Percentiles rank a stretch among this genome's conserved stretches.
Conservation (phyloP, 2,329 filamentous ascomycete species). For the Venturia pyrina region DNA sequence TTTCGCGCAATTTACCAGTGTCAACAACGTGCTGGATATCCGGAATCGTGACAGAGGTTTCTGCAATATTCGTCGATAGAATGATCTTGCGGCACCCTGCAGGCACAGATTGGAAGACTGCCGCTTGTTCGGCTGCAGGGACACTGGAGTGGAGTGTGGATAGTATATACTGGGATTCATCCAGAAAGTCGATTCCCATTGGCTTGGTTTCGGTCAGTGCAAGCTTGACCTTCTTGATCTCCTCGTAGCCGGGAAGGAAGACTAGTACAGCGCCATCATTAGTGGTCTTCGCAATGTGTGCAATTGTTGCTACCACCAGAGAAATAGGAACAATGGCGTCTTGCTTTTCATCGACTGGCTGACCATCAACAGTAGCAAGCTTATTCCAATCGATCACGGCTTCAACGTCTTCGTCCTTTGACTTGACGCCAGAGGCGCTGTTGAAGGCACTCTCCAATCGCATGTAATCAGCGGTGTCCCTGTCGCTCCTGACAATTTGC, state of each 20-base stretch:
- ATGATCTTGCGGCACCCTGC: slow-evolving; percentile 38
- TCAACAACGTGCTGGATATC: slow-evolving; percentile 42
- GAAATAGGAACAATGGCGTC: not conserved
- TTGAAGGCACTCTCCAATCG: not conserved
- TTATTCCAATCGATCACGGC: not conserved
- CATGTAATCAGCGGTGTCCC: not conserved
- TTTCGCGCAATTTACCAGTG: slow-evolving; percentile 31
- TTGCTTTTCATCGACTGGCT: not conserved
- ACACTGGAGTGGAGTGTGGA: slow-evolving; percentile 38
- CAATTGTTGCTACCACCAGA: slow-evolving; percentile 11
- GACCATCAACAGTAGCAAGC: not conserved
- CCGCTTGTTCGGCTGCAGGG: slow-evolving; percentile 34
- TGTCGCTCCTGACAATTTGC: not conserved
- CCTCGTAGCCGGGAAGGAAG: slow-evolving; percentile 37
- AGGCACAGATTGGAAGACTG: slow-evolving; percentile 32
- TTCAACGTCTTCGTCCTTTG: not conserved
- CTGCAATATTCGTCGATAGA: slow-evolving; percentile 41
- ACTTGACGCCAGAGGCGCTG: not conserved
- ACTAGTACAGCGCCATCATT: slow-evolving; percentile 31
- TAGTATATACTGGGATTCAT: slow-evolving; percentile 32
- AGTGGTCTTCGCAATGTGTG: slow-evolving; percentile 11
- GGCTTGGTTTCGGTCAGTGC: slow-evolving; percentile 19
- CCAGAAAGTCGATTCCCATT: slow-evolving; percentile 27
- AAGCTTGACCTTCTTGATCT: slow-evolving; percentile 25
- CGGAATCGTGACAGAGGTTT: slow-evolving; percentile 42